A percentile compares a stretch with the other conserved stretches of the same genome.
phyloP scores from a whole-genome alignment of 805 yeast genomes.

The Hanseniaspora meyeri region DNA sequence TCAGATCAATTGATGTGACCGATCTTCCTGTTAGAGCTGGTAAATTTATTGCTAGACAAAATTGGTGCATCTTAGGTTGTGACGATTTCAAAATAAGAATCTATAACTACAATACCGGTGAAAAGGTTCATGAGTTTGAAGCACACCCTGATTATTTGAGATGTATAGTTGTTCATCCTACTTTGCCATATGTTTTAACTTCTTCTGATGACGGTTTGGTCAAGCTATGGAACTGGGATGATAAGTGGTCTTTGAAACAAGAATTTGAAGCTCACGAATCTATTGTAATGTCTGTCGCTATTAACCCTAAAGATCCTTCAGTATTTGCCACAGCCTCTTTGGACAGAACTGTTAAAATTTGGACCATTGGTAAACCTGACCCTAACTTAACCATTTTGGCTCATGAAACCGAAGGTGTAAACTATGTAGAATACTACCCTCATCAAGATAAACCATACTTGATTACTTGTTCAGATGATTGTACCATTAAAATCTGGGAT shows the following conservation, averaged over 20 bases:
- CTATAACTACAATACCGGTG: conserved; percentile 90
- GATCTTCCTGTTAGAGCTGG: conserved; percentile 94
- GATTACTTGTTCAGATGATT: conserved; percentile 83
- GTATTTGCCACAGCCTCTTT: conserved; percentile 95
- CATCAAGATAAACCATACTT: conserved; percentile 94
- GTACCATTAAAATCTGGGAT: conserved; percentile 84
- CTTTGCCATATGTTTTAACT: conserved; percentile 77
- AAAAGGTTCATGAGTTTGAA: conserved; percentile 86
- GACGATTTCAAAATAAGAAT: conserved; percentile 93
- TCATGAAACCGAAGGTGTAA: conserved; percentile 87
- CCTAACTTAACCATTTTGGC: conserved; percentile 89
- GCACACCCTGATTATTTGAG: conserved; percentile 97
- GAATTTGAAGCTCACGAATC: conserved; percentile 92
- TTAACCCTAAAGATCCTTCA: conserved; percentile 94
- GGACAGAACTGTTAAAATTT: conserved; percentile 90
- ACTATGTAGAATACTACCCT: conserved; percentile 93
- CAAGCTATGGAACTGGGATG: conserved; percentile 96
- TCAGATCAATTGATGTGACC: conserved; percentile 87
- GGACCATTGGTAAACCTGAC: conserved; percentile 78
- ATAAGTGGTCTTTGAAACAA: conserved; percentile 79
- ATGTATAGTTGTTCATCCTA: conserved; percentile 85
- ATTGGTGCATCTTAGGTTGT: conserved; percentile 92
- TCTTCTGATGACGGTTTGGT: conserved; percentile 86
- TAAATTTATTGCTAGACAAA: conserved; percentile 85
- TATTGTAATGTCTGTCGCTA: conserved; percentile 84